Evolutionary conservation across 169 alveolate species (phyloP), one percentile per base, ranked within the genome.

Genomic region (Theileria annulata): DNA sequence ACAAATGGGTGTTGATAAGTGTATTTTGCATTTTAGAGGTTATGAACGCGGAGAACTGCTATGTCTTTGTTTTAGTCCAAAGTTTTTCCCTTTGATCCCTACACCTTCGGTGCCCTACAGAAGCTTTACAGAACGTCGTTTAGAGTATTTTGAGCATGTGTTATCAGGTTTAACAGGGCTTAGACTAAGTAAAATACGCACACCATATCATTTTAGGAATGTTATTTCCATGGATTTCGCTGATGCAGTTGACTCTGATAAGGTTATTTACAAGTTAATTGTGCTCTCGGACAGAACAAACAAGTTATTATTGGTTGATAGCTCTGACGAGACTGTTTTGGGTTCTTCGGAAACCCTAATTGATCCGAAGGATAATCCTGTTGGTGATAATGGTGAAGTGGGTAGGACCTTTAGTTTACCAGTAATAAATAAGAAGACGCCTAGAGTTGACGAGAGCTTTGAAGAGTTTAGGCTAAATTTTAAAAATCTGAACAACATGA

Each of bases 1-100:
- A 8, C 13, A 35, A 35, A 35, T 5, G 47, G 33, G 66, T 25
- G 33, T 63, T 35, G 87, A 79, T 6, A 62, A 71, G 10, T 66
- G 71, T 9, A 23, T 80, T 48, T 80, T 80, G 72, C 88, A 80
- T 27, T 80, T 80, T 72, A 73, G 88, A 49, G 88, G 88, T 25
- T 80, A 70, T 62, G 88, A 80, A 62, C 49, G 84, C 3, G 88
- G 85, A 1, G 88, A 80, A 15, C 35, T 78, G 35, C 23, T 71
- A 8, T 80, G 88, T 33, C 42, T 80, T 21, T 68, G n/a, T 35
- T 74, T 70, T 67, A 69, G 59, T 19, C 48, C 81, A 0, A 33
- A 54, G 8, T 75, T 58, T 10, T 80, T 80, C 62, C 85, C 88
- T 10, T 59, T 80, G 17, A 68, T 71, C 35, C 88, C 88, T 10